A percentile compares a stretch with the other conserved stretches of the same genome.
phyloP scores from a whole-genome alignment of 2,329 filamentous ascomycete genomes.

The Xylariaceae sp. region DNA sequence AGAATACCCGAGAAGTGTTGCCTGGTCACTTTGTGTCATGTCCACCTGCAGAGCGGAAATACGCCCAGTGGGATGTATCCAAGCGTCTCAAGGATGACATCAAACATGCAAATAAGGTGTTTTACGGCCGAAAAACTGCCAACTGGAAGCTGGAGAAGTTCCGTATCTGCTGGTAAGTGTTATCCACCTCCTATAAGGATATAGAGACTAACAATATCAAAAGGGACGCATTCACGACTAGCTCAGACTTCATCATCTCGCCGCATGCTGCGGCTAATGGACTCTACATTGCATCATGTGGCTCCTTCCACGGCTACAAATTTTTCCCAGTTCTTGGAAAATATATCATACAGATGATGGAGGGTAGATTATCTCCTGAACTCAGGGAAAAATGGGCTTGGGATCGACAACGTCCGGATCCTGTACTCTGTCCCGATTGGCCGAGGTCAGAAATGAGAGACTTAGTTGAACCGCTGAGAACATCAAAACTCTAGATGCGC shows the following conservation, averaged over 20 bases:
- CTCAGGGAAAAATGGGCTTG: conserved; percentile 51
- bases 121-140: conserved; percentile 55
- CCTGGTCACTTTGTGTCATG: conserved; percentile 44
- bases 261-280: conserved; percentile 34
- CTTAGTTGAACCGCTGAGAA: conserved; percentile 6
- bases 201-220: no score
- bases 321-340: conserved; percentile 63
- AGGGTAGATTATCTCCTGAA: conserved; percentile 40
- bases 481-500: conserved; percentile 12
- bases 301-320: conserved; percentile 66
- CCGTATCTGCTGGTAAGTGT: conserved; percentile 62
- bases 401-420: conserved; percentile 57
- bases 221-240: conserved; percentile 64
- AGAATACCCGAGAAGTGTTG: conserved; percentile 48
- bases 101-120: conserved; percentile 49
- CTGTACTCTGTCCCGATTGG: conserved; percentile 26
- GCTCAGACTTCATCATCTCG: conserved; percentile 60
- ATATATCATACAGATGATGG: conserved; percentile 56
- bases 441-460: conserved; percentile 17
- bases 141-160: conserved; percentile 58
- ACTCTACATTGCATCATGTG: conserved; percentile 29
- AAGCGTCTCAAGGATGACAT: conserved; percentile 56
- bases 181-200: no score
- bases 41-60: conserved; percentile 53
- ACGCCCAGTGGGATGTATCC: conserved; percentile 60